phyloP scores from a whole-genome alignment of 768 basidiomycete genomes.

The Neoboletus brunneissimus region DNA sequence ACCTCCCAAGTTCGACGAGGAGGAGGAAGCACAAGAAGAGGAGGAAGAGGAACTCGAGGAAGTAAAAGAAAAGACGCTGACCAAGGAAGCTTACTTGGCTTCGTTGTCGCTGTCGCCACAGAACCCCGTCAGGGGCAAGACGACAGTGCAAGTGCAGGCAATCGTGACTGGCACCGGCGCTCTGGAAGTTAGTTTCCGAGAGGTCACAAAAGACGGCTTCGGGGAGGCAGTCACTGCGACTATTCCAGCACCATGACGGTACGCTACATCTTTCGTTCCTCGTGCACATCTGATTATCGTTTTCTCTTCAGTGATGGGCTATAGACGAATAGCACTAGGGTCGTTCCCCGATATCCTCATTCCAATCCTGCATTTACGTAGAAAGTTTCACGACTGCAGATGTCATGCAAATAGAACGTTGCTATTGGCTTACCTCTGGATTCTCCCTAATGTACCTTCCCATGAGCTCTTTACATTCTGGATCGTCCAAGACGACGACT shows the following conservation, averaged over 20 bases:
- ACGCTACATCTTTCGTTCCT: background rate
- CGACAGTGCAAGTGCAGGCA: constrained; percentile 48
- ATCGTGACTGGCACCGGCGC: constrained; percentile 33
- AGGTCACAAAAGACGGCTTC: constrained; percentile 33
- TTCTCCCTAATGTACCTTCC: constrained; percentile 50
- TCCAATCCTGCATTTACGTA: constrained; percentile 45
- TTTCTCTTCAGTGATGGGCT: background rate
- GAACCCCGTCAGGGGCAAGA: constrained; percentile 45
- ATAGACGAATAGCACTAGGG: constrained; percentile 5
- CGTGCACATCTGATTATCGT: background rate
- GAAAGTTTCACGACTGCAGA: constrained; percentile 6
- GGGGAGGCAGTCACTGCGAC: constrained; percentile 34
- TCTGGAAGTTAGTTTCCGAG: constrained; percentile 38
- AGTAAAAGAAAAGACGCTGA: constrained; percentile 58
- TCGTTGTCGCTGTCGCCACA: constrained; percentile 34
- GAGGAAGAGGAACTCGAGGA: constrained; percentile 59
- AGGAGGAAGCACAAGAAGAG: constrained; percentile 49
- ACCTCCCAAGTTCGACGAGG: constrained; percentile 42
- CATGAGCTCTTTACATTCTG: constrained; percentile 56
- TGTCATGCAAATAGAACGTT: constrained; percentile 11
- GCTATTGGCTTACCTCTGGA: constrained; percentile 42
- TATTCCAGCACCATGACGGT: constrained; percentile 24
- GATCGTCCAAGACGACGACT: constrained; percentile 45
- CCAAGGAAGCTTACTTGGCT: constrained; percentile 51
- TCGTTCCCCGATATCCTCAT: constrained; percentile 58